Base-by-base conservation (phyloP, 257 asterid species). In the Petunia secreta region DNA sequence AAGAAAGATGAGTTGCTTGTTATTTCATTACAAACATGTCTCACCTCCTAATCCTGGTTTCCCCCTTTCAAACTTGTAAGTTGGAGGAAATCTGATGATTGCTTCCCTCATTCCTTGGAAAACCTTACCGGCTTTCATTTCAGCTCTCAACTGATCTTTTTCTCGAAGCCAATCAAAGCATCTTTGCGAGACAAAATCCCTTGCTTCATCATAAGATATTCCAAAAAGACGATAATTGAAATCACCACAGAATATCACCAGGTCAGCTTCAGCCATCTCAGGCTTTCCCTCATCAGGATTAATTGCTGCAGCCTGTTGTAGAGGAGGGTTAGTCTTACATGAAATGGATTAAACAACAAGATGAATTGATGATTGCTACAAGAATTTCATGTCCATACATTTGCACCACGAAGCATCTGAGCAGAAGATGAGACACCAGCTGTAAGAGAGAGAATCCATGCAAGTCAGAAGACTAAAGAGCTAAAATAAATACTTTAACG, bases 91-190 rank as follows among this genome's bases (percentile, higher is more conserved):
- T 85, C 97, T 85, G 75, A 96, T 83, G 66, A 91, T 88, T 7
- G 99, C 99, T 87, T 96, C 99, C 0, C 98, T 91, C 98, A 96
- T 96, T 68, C 99, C 99, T 89, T 94, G 99, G 77, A 96, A 96
- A 52, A 90, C 98, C 85, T 86, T 94, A 57, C 98, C 98, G 15
- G 92, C 90, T 88, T 91, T 91, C 98, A 94, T 96, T 85, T 96
- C 98, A 34, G 92, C 98, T 80, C 97, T 89, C 48, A 96, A 87
- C 75, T 96, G 99, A 83, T 94, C 99, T 82, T 88, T 96, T 89
- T 96, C 98, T 4, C 98, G 95, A 53, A 96, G 98, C 99, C 99
- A 96, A 79, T 94, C 99, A 58, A 96, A 96, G 87, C 97, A 87
- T 89, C 99, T 90, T 75, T 96, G 98, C 13, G 99, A 96, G 38